These are phyloP conservation scores for Astrothelium subdiscretum DNA, from an alignment of 495 filamentous ascomycete species.

Conservation along the genomic window DNA sequence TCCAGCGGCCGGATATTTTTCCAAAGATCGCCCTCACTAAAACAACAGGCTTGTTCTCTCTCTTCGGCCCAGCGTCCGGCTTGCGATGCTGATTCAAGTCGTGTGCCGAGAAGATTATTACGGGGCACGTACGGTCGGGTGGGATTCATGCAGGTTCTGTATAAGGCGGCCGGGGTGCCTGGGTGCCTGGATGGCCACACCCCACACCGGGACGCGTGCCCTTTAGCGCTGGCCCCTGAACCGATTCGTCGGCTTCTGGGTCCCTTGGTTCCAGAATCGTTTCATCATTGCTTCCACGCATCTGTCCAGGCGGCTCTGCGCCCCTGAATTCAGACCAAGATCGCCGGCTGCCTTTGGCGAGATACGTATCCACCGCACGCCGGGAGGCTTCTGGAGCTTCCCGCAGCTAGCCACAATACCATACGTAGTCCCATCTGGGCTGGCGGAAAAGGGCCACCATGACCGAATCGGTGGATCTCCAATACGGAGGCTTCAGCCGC, in stretches of 20 bases:
- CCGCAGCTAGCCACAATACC: background rate
- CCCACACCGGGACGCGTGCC: background rate
- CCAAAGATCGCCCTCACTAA: background rate
- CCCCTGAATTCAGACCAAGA: background rate
- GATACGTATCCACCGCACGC: background rate
- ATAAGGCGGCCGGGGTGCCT: background rate
- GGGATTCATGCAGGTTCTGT: background rate
- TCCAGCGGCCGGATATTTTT: no score
- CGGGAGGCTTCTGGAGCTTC: background rate
- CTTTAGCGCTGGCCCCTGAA: background rate
- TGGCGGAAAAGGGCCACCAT: background rate
- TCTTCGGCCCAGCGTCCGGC: no score
- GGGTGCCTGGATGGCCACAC: background rate
- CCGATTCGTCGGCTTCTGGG: background rate
- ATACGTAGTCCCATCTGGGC: background rate
- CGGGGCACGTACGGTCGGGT: no score
- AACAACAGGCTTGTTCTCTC: background rate
- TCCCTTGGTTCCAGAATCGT: background rate
- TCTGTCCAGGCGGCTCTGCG: background rate
- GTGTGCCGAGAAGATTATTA: background rate
- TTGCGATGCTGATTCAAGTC: no score
- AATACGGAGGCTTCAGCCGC: conserved; percentile 52
- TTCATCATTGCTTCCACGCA: background rate
- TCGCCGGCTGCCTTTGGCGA: background rate
- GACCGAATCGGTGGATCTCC: background rate